Evolutionary conservation across 2,329 filamentous ascomycete genomes (phyloP), one percentile per base, ranked within the genome.

Genomic region (Orbilia oligospora): DNA sequence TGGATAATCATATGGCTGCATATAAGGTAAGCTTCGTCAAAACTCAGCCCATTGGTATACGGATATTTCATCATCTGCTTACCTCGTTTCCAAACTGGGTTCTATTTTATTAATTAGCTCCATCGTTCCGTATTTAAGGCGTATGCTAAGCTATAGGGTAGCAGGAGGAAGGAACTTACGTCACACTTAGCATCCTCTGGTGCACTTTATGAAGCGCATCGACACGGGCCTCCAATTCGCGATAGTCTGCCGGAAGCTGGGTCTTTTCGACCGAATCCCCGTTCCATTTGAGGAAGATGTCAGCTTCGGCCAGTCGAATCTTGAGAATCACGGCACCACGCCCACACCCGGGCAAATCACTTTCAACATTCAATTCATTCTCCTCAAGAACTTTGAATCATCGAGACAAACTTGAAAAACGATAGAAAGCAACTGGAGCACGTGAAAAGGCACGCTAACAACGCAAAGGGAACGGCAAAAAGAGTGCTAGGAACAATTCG

Each of bases 151-250:
- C n/a, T 20, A 41, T 41, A 16, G 38, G 38, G 20, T 20, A 22
- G n/a, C 16, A 53, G 58, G 78, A 24, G 49, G 30, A 41, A 10
- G 14, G 75, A 69, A 89, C 92, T 86, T 87, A 97, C 93, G 96
- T 99, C 84, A 98, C 96, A 82, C 93, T 90, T 80, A 99, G 90
- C 88, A 99, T 93, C 88, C 97, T 97, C 87, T 97, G 93, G 86
- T 99, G 96, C 77, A 97, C 96, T 84, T 92, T 91, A 88, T 97
- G 98, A 84, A 99, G 88, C 76, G 96, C 96, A 90, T 99, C 96
- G 83, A 98, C 94, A 81, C 95, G 91, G 89, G 97, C 97, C 90
- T 99, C 96, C 80, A 99, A 92, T 86, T 98, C 94, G 84, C 97
- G 93, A 86, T 99, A 99, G 86, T 98, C 96, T 82, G 94, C 91